Evolutionary conservation across 2,329 filamentous ascomycete genomes (phyloP).

Genomic region (Aureobasidium leucospermi): DNA sequence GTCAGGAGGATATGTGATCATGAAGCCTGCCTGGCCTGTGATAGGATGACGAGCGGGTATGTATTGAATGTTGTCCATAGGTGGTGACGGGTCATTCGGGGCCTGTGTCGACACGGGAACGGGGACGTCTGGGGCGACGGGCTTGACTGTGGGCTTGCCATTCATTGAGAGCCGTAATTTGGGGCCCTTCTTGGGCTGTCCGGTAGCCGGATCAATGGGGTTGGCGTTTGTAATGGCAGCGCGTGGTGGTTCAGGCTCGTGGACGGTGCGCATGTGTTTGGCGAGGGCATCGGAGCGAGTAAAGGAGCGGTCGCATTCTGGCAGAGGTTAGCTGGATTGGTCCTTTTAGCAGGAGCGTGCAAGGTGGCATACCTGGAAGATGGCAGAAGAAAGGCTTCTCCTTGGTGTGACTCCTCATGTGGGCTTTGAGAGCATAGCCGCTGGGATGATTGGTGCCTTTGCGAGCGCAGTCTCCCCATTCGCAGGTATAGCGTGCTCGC

Average conservation of each 20-base stretch:
- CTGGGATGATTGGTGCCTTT: constrained; percentile 91
- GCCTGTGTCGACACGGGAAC: constrained; percentile 9
- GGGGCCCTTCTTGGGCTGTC: constrained; percentile 32
- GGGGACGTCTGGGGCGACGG: constrained; percentile 17
- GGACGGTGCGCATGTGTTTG: constrained; percentile 97
- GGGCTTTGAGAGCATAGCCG: constrained; percentile 89
- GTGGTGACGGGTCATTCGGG: constrained; percentile 25
- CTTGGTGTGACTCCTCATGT: constrained; percentile 95
- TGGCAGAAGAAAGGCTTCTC: constrained; percentile 99
- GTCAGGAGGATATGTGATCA: constrained; percentile 48
- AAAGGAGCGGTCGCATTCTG: constrained; percentile 95
- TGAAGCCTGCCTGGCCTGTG: constrained; percentile 42
- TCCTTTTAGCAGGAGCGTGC: background rate
- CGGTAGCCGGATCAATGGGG: constrained; percentile 48
- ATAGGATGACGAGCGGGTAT: constrained; percentile 53
- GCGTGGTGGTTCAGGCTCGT: constrained; percentile 81
- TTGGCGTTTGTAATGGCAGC: constrained; percentile 63
- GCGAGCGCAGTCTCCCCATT: constrained; percentile 83
- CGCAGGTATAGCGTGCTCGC: constrained; percentile 96
- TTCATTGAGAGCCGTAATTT: constrained; percentile 35
- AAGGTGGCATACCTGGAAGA: constrained; percentile 60
- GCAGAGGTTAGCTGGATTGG: background rate
- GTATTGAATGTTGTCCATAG: constrained; percentile 52
- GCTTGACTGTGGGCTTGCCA: constrained; percentile 21
- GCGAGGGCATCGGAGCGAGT: constrained; percentile 91